Percentiles rank a stretch among this genome's conserved stretches.
Conservation (phyloP, 495 filamentous ascomycete genomes). For the Aspergillus haitiensis region DNA sequence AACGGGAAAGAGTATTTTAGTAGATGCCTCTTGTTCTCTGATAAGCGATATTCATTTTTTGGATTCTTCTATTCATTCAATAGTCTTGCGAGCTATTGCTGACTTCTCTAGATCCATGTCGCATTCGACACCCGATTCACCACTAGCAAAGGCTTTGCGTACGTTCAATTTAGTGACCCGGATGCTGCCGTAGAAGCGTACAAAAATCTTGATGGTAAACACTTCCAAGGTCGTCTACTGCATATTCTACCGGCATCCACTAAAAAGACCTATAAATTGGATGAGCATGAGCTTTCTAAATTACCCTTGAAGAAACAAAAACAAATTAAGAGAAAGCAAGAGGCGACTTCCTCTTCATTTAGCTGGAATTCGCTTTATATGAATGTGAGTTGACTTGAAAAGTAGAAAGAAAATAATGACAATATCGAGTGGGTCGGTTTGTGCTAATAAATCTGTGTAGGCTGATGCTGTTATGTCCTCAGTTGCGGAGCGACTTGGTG, state of each 20-base stretch:
- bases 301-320: constrained; percentile 93
- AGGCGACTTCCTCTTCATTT: constrained; percentile 73
- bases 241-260: constrained; percentile 81
- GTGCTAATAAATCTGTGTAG: constrained; percentile 41
- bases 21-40: constrained; percentile 73
- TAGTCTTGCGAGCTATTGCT: constrained; percentile 34
- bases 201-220: constrained; percentile 69
- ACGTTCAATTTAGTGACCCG: constrained; percentile 71
- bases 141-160: constrained; percentile 81
- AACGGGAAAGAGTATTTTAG: constrained; percentile 69
- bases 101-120: constrained; percentile 71
- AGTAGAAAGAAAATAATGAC: too few relatives aligned
- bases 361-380: constrained; percentile 98
- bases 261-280: constrained; percentile 77
- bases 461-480: constrained; percentile 90
- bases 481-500: constrained; percentile 78
- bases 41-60: constrained; percentile 37
- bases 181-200: constrained; percentile 75
- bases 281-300: constrained; percentile 84
- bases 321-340: constrained; percentile 76
- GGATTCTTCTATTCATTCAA: constrained; percentile 37
- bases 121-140: constrained; percentile 65
- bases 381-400: constrained; percentile 61
- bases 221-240: constrained; percentile 87
- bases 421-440: not conserved